Evolutionary conservation across 331 rosid species (phyloP).

Genomic region (Spiraea crenata): DNA sequence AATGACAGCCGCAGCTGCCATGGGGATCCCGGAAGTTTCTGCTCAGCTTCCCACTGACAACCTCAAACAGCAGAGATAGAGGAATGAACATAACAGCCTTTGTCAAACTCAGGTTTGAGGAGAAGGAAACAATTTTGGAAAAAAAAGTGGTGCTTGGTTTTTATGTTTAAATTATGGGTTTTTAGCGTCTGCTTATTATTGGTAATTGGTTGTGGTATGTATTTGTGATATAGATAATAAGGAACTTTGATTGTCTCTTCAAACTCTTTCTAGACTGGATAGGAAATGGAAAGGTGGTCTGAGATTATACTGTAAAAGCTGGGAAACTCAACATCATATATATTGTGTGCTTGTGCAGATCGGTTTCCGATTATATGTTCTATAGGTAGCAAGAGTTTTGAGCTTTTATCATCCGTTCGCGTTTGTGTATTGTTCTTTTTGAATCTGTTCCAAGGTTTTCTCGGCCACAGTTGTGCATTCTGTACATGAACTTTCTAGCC

Average conservation of each 20-base stretch:
- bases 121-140: slow-evolving; percentile 74
- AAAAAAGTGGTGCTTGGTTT: slow-evolving; percentile 53
- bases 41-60: slow-evolving; percentile 66
- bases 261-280: slow-evolving; percentile 32
- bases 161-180: slow-evolving; percentile 31
- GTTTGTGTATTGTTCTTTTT: background rate
- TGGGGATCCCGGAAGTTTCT: slow-evolving; percentile 53
- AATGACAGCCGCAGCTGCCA: slow-evolving; percentile 58
- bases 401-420: background rate
- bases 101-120: slow-evolving; percentile 33
- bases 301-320: slow-evolving; percentile 85
- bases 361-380: slow-evolving; percentile 48
- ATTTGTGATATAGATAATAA: slow-evolving; percentile 78
- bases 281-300: slow-evolving; percentile 63
- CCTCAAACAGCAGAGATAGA: slow-evolving; percentile 76
- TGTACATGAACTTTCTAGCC: no score
- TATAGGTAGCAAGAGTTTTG: slow-evolving; percentile 25
- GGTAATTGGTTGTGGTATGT: slow-evolving; percentile 70
- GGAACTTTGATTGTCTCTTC: slow-evolving; percentile 48
- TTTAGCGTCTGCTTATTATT: slow-evolving; percentile 48
- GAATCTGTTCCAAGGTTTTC: background rate
- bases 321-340: slow-evolving; percentile 21
- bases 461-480: background rate
- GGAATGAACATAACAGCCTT: slow-evolving; percentile 55
- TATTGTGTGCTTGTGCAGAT: slow-evolving; percentile 69